phyloP scores from a whole-genome alignment of 176 grass and related monocot genomes.

The Secale cereale region DNA sequence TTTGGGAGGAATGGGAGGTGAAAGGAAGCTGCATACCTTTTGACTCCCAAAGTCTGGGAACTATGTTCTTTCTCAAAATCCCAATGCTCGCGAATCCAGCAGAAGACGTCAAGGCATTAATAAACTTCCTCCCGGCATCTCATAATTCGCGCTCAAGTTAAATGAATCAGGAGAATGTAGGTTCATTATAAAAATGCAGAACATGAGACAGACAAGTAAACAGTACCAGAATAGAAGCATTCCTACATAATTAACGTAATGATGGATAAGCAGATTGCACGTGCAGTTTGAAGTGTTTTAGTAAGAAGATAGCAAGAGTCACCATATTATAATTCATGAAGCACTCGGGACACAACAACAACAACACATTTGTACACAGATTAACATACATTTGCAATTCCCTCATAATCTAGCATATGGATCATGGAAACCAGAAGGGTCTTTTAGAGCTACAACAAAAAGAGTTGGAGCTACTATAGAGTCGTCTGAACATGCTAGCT shows the following conservation, averaged over 20 bases:
- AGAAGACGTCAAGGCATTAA: neutral
- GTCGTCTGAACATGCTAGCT: constrained; percentile 3
- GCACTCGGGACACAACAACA: constrained; percentile 2
- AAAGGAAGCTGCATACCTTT: constrained; percentile 14
- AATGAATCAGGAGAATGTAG: neutral
- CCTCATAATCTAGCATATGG: constrained; percentile 1
- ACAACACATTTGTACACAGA: constrained; percentile 29
- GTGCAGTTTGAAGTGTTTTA: neutral
- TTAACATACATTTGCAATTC: neutral
- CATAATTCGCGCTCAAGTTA: neutral
- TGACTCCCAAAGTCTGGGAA: neutral
- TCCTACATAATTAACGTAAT: neutral
- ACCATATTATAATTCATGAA: neutral
- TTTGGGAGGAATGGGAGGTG: neutral
- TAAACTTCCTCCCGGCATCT: constrained; percentile 1
- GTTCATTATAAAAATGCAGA: neutral
- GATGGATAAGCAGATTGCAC: constrained; percentile 2
- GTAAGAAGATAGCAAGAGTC: neutral
- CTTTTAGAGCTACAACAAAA: neutral
- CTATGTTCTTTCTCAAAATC: neutral
- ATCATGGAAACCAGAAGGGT: neutral
- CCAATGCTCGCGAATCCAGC: neutral
- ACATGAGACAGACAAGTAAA: neutral
- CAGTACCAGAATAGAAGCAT: neutral
- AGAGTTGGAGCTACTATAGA: neutral